Base-by-base conservation (phyloP, 495 filamentous ascomycete species). In the Xylaria nigripes region DNA sequence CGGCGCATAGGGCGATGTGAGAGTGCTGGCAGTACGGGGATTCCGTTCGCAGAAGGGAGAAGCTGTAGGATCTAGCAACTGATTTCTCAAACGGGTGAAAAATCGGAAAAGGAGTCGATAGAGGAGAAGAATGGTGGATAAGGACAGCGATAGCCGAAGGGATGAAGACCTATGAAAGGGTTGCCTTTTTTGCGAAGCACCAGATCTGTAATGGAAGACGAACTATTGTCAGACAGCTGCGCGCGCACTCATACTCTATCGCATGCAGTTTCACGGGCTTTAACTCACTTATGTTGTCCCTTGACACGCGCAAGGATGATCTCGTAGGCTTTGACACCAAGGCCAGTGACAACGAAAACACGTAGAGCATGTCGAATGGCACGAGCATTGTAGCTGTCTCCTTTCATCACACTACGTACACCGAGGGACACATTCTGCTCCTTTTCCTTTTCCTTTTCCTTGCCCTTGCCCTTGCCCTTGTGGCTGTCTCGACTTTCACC, bases 31-130 rank as follows among this genome's bases (percentile, higher is more conserved):
- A 15, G 89, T 77, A 6, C 78, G 79, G 34, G 92, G 90, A 62
- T 98, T 95, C 23, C 92, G 83, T 44, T 76, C 76, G 0, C 90
- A 81, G 66, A 97, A 96, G 0, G 86, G 82, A 12, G 71, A 67
- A 1, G 90, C 89, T 50, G 85, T 76, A 10, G 86, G 80, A 6
- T 85, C 80, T 49, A 92, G 81, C 23, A 98, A 75, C 50, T 87
- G 86, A 2, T 77, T 76, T 32, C 93, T 85, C 30, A 98, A 73
- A 32, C 87, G 82, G 25, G 80, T 79, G 57, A 97, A 85, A 72
- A 98, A 98, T 52, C 90, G 88, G 70, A 89, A 88, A 10, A 98
- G 81, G 27, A 96, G 75, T 38, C 93, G 82, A 61, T 98, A 91
- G 57, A 95, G 75, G 34, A 97, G 77, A 27, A 98, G 77, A 45